Conservation (phyloP, 345 rosid genomes). For the Erysimum cheiranthoides region DNA sequence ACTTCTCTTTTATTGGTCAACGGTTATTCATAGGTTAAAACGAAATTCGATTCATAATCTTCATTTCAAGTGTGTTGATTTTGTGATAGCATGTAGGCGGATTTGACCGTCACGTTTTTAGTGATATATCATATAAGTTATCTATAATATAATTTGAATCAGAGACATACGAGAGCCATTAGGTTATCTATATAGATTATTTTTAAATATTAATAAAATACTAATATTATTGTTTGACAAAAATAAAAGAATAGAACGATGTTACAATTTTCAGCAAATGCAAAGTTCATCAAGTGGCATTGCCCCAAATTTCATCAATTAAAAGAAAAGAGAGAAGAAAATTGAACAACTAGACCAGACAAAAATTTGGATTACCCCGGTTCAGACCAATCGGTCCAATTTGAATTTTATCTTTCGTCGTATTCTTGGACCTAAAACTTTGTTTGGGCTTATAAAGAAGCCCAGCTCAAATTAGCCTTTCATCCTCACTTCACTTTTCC, state of each 20-base stretch:
- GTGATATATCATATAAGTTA: no score
- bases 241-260: no score
- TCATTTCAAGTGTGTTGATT: no score
- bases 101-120: no score
- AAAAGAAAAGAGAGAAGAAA: background rate
- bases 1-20: background rate
- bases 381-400: background rate
- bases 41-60: no score
- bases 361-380: background rate
- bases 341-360: background rate
- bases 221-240: no score
- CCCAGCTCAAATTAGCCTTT: constrained; percentile 1
- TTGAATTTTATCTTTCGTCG: background rate
- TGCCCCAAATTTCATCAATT: background rate
- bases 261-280: background rate
- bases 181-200: background rate
- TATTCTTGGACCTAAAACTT: background rate
- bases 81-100: no score
- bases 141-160: no score
- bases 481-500: background rate
- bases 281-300: background rate
- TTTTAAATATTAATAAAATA: no score
- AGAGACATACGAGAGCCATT: background rate
- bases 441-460: constrained; percentile 6
- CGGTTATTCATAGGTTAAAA: no score